Percentiles rank a stretch among this genome's conserved stretches.
phyloP scores from a whole-genome alignment of 2,329 filamentous ascomycete species.

The Fusarium pilosicola region DNA sequence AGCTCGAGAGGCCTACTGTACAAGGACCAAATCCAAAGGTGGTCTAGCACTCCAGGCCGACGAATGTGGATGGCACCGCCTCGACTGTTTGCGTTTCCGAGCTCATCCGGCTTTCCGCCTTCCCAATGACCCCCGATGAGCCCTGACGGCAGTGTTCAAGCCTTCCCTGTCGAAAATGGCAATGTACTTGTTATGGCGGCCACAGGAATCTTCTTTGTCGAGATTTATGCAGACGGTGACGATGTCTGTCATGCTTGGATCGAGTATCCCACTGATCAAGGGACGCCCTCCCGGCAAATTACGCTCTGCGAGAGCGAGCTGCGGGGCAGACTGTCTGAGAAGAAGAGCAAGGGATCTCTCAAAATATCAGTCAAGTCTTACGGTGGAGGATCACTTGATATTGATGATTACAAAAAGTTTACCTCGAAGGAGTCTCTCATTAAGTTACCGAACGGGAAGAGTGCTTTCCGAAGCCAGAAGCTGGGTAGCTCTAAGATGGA shows the following conservation, averaged over 20 bases:
- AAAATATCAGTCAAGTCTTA: constrained; percentile 80
- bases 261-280: constrained; percentile 76
- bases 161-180: constrained; percentile 83
- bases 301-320: constrained; percentile 79
- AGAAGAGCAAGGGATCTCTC: constrained; percentile 76
- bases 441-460: constrained; percentile 76
- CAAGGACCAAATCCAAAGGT: constrained; percentile 84
- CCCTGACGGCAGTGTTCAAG: constrained; percentile 81
- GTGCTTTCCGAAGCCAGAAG: constrained; percentile 79
- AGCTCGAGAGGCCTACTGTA: constrained; percentile 84
- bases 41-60: constrained; percentile 78
- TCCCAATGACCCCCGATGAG: constrained; percentile 75
- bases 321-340: constrained; percentile 74
- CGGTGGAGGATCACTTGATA: constrained; percentile 76
- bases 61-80: constrained; percentile 90
- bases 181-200: constrained; percentile 80
- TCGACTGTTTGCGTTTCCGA: constrained; percentile 89
- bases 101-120: constrained; percentile 90
- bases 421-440: constrained; percentile 76
- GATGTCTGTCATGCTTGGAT: constrained; percentile 83
- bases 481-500: constrained; percentile 78
- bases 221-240: constrained; percentile 84
- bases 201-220: constrained; percentile 85
- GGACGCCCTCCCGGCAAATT: constrained; percentile 75
- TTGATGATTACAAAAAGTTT: constrained; percentile 80